phyloP scores from a whole-genome alignment of 495 filamentous ascomycete species.

The Penicillium samsonianum region DNA sequence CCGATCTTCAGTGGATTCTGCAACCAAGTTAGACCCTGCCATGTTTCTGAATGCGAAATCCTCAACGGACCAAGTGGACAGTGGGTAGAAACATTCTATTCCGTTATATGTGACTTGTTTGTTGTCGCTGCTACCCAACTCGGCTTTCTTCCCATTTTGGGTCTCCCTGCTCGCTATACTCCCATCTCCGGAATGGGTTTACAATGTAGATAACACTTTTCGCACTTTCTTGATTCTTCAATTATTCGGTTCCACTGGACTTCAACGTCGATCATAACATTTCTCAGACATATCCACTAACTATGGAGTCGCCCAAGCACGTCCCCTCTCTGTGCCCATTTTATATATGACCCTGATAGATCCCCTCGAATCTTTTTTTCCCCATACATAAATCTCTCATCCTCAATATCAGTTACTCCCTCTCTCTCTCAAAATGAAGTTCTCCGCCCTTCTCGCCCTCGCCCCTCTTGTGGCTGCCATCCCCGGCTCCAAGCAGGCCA shows the following conservation, averaged over 20 bases:
- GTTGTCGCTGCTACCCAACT: neutral
- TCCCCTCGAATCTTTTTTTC: neutral
- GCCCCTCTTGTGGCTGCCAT: conserved; percentile 29
- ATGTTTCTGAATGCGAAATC: conserved; percentile 1
- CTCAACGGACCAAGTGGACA: neutral
- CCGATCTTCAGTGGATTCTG: conserved; percentile 8
- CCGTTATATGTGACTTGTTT: neutral
- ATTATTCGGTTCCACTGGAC: neutral
- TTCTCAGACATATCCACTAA: conserved; percentile 5
- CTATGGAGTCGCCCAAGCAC: neutral
- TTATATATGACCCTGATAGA: conserved; percentile 4
- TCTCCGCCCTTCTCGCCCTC: conserved; percentile 29
- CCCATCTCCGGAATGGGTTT: neutral
- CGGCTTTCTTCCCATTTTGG: conserved; percentile 1
- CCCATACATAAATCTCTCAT: neutral
- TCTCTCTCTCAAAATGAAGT: conserved; percentile 27
- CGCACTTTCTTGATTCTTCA: neutral
- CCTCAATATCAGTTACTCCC: neutral
- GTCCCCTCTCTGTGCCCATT: neutral
- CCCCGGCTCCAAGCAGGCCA: conserved; percentile 17
- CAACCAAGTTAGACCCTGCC: neutral
- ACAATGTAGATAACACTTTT: neutral
- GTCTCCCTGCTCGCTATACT: neutral
- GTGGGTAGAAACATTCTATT: neutral
- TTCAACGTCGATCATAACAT: conserved; percentile 10